Percentiles rank a stretch among this genome's conserved stretches.
Conservation (phyloP, 192 early-diverging fungal species). For the Bifiguratus adelaidae region DNA sequence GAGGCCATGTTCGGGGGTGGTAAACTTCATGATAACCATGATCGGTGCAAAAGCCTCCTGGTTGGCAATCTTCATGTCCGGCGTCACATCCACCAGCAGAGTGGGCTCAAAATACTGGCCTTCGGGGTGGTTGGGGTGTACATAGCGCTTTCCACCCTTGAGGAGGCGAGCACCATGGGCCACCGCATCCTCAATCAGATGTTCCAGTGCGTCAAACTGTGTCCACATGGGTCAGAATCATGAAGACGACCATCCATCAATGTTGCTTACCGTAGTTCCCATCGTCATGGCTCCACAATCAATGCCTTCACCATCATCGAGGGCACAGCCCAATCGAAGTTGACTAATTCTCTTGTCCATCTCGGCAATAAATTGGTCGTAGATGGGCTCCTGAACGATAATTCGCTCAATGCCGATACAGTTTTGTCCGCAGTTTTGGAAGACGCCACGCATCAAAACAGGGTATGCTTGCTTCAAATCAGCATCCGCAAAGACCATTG, state of each 20-base stretch:
- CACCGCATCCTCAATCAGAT: conserved; percentile 65
- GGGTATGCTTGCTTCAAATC: conserved; percentile 56
- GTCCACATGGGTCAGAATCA: background rate
- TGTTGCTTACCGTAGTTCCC: conserved; percentile 39
- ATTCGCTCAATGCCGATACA: conserved; percentile 86
- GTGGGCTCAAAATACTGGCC: conserved; percentile 81
- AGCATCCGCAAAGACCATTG: conserved; percentile 66
- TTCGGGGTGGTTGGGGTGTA: conserved; percentile 57
- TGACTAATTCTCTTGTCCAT: conserved; percentile 40
- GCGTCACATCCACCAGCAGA: conserved; percentile 64
- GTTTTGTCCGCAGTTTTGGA: conserved; percentile 86
- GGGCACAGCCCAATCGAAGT: conserved; percentile 58
- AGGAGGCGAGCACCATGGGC: conserved; percentile 62
- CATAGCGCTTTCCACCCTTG: conserved; percentile 52
- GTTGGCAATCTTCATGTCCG: conserved; percentile 66
- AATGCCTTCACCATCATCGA: conserved; percentile 50
- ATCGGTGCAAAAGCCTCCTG: conserved; percentile 76
- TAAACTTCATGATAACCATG: conserved; percentile 67
- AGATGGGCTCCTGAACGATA: conserved; percentile 54
- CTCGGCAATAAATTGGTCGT: conserved; percentile 58
- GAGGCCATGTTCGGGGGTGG: conserved; percentile 55
- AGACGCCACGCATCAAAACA: conserved; percentile 70
- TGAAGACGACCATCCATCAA: background rate
- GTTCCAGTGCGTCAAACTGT: conserved; percentile 32
- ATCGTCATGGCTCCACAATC: conserved; percentile 86